A percentile compares a stretch with the other conserved stretches of the same genome.
Conservation (phyloP, 2,329 filamentous ascomycete genomes). For the Biscogniauxia sp. region DNA sequence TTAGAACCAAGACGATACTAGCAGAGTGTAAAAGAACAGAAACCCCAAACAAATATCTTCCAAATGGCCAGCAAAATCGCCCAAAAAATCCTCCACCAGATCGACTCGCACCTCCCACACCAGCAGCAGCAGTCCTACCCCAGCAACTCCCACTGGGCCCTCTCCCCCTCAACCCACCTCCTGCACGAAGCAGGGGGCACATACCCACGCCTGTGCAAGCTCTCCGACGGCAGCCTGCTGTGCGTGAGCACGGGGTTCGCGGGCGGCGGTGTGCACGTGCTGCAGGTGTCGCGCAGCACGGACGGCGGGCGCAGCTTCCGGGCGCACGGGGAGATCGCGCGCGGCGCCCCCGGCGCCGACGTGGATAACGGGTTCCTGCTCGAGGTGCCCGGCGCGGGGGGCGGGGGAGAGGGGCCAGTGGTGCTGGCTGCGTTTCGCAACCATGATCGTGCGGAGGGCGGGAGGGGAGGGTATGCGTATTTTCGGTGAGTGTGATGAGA, state of each 20-base stretch:
- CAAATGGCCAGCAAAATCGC: constrained; percentile 19
- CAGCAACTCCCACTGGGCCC: constrained; percentile 4
- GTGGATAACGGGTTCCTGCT: constrained; percentile 47
- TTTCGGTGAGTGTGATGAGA: constrained; percentile 37
- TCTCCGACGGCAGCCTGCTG: constrained; percentile 45
- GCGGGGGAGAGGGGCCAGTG: constrained; percentile 21
- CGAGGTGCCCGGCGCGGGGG: no score
- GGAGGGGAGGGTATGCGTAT: constrained; percentile 33
- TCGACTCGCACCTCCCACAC: constrained; percentile 10
- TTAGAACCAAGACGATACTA: no score
- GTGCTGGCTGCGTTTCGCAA: constrained; percentile 48
- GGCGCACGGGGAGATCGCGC: constrained; percentile 42
- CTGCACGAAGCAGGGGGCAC: constrained; percentile 38
- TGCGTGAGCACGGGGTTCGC: constrained; percentile 43
- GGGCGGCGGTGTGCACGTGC: constrained; percentile 35
- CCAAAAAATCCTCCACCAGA: constrained; percentile 19
- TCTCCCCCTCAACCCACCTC: constrained; percentile 42
- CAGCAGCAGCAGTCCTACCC: neutral
- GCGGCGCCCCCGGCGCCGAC: constrained; percentile 43
- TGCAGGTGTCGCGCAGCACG: constrained; percentile 42
- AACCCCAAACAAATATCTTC: neutral
- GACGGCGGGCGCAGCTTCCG: constrained; percentile 42
- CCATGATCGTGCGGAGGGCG: constrained; percentile 37
- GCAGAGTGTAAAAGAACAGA: no score
- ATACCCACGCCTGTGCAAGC: constrained; percentile 45